Conservation (phyloP, 2,329 filamentous ascomycete species). For the Calcarisporium arbuscula region DNA sequence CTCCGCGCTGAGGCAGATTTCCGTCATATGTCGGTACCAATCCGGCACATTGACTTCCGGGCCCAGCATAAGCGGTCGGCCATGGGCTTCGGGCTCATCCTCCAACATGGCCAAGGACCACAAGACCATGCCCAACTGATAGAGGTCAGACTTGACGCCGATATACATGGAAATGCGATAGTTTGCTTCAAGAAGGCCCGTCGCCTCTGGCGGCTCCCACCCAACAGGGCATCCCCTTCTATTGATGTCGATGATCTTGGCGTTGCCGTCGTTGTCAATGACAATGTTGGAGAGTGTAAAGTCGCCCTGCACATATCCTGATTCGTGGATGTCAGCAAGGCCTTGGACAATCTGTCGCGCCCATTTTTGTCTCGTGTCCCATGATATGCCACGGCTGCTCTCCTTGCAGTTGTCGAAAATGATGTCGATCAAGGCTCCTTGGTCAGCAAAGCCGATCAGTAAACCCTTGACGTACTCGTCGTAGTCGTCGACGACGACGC, state of each 20-base stretch:
- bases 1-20: slow-evolving; percentile 67
- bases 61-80: slow-evolving; percentile 59
- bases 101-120: slow-evolving; percentile 85
- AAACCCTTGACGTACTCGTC: slow-evolving; percentile 80
- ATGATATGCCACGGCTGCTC: slow-evolving; percentile 51
- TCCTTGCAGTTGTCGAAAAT: slow-evolving; percentile 71
- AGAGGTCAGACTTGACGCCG: slow-evolving; percentile 94
- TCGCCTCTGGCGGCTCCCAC: slow-evolving; percentile 94
- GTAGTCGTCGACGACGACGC: slow-evolving; percentile 83
- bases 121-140: slow-evolving; percentile 92
- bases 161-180: slow-evolving; percentile 96
- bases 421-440: slow-evolving; percentile 83
- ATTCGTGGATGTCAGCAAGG: slow-evolving; percentile 87
- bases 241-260: slow-evolving; percentile 98
- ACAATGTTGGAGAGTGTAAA: slow-evolving; percentile 98
- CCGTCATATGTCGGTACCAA: slow-evolving; percentile 73
- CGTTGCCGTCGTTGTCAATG: slow-evolving; percentile 74
- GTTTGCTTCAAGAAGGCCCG: slow-evolving; percentile 74
- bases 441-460: slow-evolving; percentile 79
- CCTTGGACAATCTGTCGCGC: slow-evolving; percentile 86
- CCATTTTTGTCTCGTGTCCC: slow-evolving; percentile 76
- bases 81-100: slow-evolving; percentile 80
- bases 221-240: slow-evolving; percentile 92
- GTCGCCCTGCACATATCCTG: slow-evolving; percentile 94
- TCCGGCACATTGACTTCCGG: slow-evolving; percentile 60